Percentiles rank a stretch among this genome's conserved stretches.
phyloP scores from a whole-genome alignment of 441 rosid species.

The Daphne laureola region DNA sequence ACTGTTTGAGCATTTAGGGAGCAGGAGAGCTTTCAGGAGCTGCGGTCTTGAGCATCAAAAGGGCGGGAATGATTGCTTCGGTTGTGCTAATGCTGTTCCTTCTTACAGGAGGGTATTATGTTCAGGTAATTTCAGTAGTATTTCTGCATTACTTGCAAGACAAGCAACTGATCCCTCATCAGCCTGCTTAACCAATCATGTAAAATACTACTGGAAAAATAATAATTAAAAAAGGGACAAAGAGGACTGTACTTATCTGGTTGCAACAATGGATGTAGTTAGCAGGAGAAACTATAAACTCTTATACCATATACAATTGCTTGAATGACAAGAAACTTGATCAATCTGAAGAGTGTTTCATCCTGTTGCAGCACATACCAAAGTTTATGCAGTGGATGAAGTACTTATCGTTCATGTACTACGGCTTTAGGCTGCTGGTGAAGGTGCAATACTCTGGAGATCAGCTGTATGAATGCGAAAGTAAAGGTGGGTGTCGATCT shows the following conservation, averaged over 20 bases:
- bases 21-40: constrained; percentile 94
- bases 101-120: constrained; percentile 94
- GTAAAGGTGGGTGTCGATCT: constrained; percentile 62
- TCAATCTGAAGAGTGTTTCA: background rate
- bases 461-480: constrained; percentile 58
- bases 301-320: background rate
- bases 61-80: constrained; percentile 92
- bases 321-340: background rate
- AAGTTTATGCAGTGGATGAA: constrained; percentile 80
- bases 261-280: no score
- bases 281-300: background rate
- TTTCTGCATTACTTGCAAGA: no score
- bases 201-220: no score
- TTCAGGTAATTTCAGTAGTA: constrained; percentile 44
- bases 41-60: constrained; percentile 71
- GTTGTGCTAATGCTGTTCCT: constrained; percentile 84
- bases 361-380: constrained; percentile 75
- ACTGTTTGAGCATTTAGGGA: constrained; percentile 34
- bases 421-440: constrained; percentile 77
- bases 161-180: no score
- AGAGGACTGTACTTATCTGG: no score
- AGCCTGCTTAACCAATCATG: no score
- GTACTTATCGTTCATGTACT: constrained; percentile 82
- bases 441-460: constrained; percentile 80
- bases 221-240: no score